Base-by-base conservation (phyloP, 345 rosid species). In the Salix udensis region DNA sequence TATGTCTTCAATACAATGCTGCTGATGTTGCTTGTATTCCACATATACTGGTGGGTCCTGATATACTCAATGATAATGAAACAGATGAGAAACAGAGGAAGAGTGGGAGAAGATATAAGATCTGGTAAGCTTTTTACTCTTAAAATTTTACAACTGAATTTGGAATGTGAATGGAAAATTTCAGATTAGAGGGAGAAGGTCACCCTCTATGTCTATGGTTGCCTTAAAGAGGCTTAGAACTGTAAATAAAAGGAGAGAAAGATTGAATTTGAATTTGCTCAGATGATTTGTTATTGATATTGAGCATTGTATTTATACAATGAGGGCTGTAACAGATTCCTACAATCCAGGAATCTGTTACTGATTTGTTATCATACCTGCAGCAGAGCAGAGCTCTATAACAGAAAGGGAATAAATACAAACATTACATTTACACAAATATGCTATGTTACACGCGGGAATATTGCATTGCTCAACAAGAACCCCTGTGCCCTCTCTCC, bases 51-150 rank as follows among this genome's bases (percentile, higher is more conserved):
- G 99, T 96, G 98, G 99, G 71, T 82, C 84, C 95, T 96, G 74
- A 96, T 96, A 68, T 92, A 84, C 76, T 82, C 93, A 42, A 96
- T 94, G 99, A 92, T 94, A 68, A 84, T 46, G 80, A 89, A 88
- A 87, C 97, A 92, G 73, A 89, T 94, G 37, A 84, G 86, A 81
- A 96, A 96, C 85, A 90, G 91, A 68, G 98, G 99, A 86, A 80
- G 84, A 86, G 94, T 96, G 5, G 99, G 97, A 64, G 98, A 94
- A 85, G 98, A 94, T 81, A 94, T 96, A 75, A 92, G 99, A 94
- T 92, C 96, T 19, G 99, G 99, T 96, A 78, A 87, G 88, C 55
- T 68, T 68, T 79, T 48, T 69, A n/a, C 53, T 37, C 21, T n/a
- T 58, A 72, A 4, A 6, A 31, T 58, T 50, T 16, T 53, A 52